Conservation (phyloP, 2,329 filamentous ascomycete genomes). For the Chalara sp. region DNA sequence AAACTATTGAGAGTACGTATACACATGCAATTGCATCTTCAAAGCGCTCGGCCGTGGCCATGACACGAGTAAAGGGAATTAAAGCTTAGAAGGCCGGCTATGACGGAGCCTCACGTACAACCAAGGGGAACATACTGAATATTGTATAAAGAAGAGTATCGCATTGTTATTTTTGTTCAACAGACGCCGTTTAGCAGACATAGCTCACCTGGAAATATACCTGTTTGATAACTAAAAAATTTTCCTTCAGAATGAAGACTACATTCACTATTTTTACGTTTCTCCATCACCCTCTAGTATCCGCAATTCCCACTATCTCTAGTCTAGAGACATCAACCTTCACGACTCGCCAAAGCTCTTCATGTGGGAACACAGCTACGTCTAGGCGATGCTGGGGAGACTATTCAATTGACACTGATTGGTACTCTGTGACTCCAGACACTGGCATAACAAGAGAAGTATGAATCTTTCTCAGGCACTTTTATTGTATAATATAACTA, state of each 20-base stretch:
- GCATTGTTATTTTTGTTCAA: too few species aligned
- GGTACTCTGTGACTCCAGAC: constrained; percentile 23
- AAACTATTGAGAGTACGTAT: too few species aligned
- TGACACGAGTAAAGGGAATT: too few species aligned
- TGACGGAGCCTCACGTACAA: too few species aligned
- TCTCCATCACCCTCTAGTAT: constrained; percentile 1
- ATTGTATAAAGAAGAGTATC: too few species aligned
- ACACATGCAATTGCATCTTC: too few species aligned
- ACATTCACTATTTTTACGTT: constrained; percentile 17
- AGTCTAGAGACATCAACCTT: neutral
- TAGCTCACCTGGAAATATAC: too few species aligned
- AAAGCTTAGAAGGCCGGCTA: too few species aligned
- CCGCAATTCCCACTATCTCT: constrained; percentile 6
- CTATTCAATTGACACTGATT: constrained; percentile 26
- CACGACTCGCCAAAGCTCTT: constrained; percentile 13
- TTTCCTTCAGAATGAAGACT: constrained; percentile 19
- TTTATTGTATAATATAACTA: constrained; percentile 1
- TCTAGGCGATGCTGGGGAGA: constrained; percentile 26
- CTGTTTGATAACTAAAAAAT: neutral
- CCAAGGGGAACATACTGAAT: too few species aligned
- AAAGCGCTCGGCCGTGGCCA: too few species aligned
- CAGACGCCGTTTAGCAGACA: too few species aligned
- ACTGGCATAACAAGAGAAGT: constrained; percentile 28
- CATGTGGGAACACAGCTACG: constrained; percentile 23
- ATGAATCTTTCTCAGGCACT: neutral